A percentile compares a stretch with the other conserved stretches of the same genome.
These are phyloP conservation scores for Pulveroboletus sp. DNA, from an alignment of 768 basidiomycete species.

Conservation along the genomic window DNA sequence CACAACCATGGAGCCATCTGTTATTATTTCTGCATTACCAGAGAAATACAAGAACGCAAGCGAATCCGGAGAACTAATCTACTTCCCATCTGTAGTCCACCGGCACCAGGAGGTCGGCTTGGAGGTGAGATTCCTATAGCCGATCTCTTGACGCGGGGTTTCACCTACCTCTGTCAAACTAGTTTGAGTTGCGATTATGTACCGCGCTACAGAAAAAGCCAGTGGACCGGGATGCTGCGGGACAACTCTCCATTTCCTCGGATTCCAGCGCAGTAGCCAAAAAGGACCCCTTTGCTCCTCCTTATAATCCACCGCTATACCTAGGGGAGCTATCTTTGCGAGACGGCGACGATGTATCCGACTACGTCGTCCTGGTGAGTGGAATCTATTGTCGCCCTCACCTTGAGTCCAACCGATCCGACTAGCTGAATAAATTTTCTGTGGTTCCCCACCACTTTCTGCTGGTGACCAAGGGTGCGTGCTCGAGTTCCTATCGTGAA, in stretches of 20 bases:
- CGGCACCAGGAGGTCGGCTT: slow-evolving; percentile 57
- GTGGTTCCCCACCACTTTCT: slow-evolving; percentile 83
- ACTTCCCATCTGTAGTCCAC: slow-evolving; percentile 70
- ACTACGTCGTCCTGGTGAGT: slow-evolving; percentile 68
- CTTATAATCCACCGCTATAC: slow-evolving; percentile 71
- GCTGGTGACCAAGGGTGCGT: slow-evolving; percentile 76
- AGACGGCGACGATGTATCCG: slow-evolving; percentile 48
- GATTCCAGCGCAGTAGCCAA: slow-evolving; percentile 24
- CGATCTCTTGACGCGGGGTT: not conserved
- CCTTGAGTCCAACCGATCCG: slow-evolving; percentile 2
- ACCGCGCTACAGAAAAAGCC: slow-evolving; percentile 83
- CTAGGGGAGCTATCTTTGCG: slow-evolving; percentile 60
- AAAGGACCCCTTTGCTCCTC: slow-evolving; percentile 78
- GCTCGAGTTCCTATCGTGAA: not conserved
- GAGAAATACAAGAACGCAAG: slow-evolving; percentile 54
- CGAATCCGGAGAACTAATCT: slow-evolving; percentile 61
- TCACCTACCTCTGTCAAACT: slow-evolving; percentile 1
- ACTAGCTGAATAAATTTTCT: slow-evolving; percentile 81
- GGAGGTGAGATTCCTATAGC: slow-evolving; percentile 43
- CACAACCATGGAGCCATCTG: slow-evolving; percentile 27
- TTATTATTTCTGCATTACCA: slow-evolving; percentile 54
- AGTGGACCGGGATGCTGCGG: slow-evolving; percentile 41
- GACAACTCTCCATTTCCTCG: slow-evolving; percentile 26
- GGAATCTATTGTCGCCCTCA: not conserved
- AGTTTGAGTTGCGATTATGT: slow-evolving; percentile 88